Evolutionary conservation across 441 rosid species (phyloP).

Genomic region (Populus trichocarpa): DNA sequence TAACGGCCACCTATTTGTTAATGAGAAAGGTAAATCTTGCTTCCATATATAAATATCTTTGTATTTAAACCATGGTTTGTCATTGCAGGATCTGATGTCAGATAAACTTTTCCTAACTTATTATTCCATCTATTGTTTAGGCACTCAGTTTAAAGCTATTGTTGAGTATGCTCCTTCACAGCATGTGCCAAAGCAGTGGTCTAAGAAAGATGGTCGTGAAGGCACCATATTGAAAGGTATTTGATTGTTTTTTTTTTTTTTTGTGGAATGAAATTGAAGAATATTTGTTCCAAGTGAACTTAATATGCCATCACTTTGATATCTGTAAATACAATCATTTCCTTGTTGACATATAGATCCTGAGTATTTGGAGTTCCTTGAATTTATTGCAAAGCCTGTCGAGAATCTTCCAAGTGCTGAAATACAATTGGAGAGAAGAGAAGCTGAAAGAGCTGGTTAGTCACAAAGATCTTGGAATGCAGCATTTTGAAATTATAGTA

Average conservation of each 20-base stretch:
- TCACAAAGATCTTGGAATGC: neutral
- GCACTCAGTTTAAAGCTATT: conserved; percentile 58
- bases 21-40: conserved; percentile 45
- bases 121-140: conserved; percentile 28
- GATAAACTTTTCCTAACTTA: neutral
- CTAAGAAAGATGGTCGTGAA: conserved; percentile 72
- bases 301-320: conserved; percentile 17
- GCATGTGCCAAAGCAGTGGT: conserved; percentile 53
- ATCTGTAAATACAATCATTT: conserved; percentile 23
- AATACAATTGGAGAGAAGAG: conserved; percentile 73
- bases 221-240: conserved; percentile 61
- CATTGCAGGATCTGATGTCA: neutral
- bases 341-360: conserved; percentile 48
- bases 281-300: conserved; percentile 6
- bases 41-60: conserved; percentile 9
- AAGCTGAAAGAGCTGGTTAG: conserved; percentile 76
- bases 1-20: conserved; percentile 73
- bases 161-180: conserved; percentile 83
- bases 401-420: conserved; percentile 91
- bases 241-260: neutral
- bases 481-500: neutral
- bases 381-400: conserved; percentile 60
- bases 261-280: neutral
- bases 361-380: conserved; percentile 74
- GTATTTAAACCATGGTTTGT: conserved; percentile 5